These are phyloP conservation scores for Tylopilus intermedius DNA, from an alignment of 768 basidiomycete species.

Conservation along the genomic window DNA sequence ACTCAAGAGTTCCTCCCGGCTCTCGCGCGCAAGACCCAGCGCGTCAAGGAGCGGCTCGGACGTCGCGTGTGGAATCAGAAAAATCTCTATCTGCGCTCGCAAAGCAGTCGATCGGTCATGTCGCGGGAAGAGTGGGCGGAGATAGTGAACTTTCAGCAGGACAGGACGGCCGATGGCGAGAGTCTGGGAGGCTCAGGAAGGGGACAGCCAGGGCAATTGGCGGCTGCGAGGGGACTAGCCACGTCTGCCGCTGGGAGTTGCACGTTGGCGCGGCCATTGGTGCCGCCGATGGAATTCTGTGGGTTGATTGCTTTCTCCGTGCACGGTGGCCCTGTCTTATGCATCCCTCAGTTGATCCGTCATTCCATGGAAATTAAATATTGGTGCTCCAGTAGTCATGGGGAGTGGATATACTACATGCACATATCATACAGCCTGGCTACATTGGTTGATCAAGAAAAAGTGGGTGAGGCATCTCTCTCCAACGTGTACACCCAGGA, in stretches of 20 bases:
- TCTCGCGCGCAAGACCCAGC: constrained; percentile 48
- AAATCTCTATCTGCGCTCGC: constrained; percentile 47
- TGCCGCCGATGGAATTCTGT: constrained; percentile 22
- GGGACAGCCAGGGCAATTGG: background rate
- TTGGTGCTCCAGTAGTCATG: background rate
- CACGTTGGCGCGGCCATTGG: background rate
- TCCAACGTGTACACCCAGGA: background rate
- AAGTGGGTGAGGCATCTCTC: background rate
- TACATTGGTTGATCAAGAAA: background rate
- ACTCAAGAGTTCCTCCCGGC: constrained; percentile 35
- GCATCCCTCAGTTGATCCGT: constrained; percentile 20
- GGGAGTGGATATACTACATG: constrained; percentile 3
- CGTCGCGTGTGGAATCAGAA: constrained; percentile 67
- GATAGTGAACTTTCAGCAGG: constrained; percentile 43
- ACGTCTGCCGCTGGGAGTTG: background rate
- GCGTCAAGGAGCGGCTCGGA: constrained; percentile 72
- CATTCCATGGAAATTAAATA: constrained; percentile 16
- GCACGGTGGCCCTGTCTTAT: background rate
- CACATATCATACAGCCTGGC: background rate
- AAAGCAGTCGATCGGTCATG: constrained; percentile 31
- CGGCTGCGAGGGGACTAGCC: constrained; percentile 4
- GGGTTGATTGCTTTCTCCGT: constrained; percentile 7
- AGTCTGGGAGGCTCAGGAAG: background rate
- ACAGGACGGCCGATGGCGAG: background rate
- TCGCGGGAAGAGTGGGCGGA: constrained; percentile 44